Evolutionary conservation across 345 rosid species (phyloP).

Genomic region (Acer negundo): DNA sequence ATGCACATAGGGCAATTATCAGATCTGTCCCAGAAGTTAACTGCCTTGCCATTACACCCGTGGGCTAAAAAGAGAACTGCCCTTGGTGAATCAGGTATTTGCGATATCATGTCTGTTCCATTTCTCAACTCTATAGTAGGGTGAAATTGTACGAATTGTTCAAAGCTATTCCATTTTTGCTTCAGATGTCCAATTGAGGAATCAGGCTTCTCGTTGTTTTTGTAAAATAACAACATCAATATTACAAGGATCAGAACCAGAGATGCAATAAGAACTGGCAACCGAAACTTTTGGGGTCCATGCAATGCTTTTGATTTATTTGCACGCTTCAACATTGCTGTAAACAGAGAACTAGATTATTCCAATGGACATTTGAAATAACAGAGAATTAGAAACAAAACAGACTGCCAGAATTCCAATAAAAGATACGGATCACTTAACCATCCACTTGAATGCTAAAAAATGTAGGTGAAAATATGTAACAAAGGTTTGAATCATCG

Average conservation of each 20-base stretch:
- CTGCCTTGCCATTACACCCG: conserved; percentile 84
- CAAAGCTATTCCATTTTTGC: conserved; percentile 41
- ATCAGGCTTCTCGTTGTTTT: conserved; percentile 28
- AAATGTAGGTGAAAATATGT: too few species aligned
- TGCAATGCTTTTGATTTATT: conserved; percentile 41
- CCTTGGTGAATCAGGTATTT: conserved; percentile 73
- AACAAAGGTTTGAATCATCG: neutral
- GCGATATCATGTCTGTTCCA: conserved; percentile 77
- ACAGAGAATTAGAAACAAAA: neutral
- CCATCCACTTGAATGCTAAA: neutral
- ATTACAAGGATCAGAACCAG: conserved; percentile 36
- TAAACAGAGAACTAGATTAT: conserved; percentile 5
- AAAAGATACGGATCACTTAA: neutral
- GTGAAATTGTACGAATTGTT: conserved; percentile 33
- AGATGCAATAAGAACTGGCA: conserved; percentile 31
- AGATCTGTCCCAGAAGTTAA: conserved; percentile 84
- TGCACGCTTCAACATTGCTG: conserved; percentile 69
- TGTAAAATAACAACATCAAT: conserved; percentile 29
- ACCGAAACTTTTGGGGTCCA: conserved; percentile 31
- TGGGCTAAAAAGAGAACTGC: conserved; percentile 88
- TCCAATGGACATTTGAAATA: neutral
- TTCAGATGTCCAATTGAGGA: conserved; percentile 23
- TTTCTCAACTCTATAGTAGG: conserved; percentile 65
- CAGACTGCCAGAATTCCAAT: neutral
- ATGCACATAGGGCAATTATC: conserved; percentile 58